These are phyloP conservation scores for Monilinia vaccinii-corymbosi DNA, from an alignment of 2,329 filamentous ascomycete genomes.

Conservation along the genomic window DNA sequence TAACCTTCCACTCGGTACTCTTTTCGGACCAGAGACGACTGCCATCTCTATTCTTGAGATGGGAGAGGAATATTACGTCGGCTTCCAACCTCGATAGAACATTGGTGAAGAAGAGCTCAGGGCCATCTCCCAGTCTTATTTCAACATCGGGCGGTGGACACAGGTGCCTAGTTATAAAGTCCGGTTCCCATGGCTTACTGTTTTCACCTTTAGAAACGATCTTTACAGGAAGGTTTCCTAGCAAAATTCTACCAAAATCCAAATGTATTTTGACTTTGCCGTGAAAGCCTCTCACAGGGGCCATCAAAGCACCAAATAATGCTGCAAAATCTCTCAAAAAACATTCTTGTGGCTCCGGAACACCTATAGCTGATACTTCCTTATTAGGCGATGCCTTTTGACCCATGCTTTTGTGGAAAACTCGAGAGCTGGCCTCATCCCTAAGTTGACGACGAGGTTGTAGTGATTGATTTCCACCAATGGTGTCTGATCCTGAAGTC, in stretches of 20 bases:
- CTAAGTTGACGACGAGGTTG: conserved; percentile 7
- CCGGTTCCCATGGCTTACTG: not conserved
- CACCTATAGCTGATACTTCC: not conserved
- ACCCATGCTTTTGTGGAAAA: conserved; percentile 23
- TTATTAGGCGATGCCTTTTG: conserved; percentile 14
- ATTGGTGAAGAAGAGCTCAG: conserved; percentile 20
- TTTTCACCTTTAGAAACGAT: conserved; percentile 11
- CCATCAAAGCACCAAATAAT: conserved; percentile 18
- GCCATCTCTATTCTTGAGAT: conserved; percentile 18
- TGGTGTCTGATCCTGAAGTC: not conserved
- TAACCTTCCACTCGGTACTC: conserved; percentile 14
- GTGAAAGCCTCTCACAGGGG: conserved; percentile 17
- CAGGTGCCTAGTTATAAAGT: not conserved
- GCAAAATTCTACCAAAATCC: conserved; percentile 26
- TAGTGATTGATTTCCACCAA: not conserved
- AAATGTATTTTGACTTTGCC: conserved; percentile 21
- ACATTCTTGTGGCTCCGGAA: conserved; percentile 8
- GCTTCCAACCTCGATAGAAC: conserved; percentile 20
- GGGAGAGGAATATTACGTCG: conserved; percentile 21
- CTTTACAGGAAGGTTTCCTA: conserved; percentile 12
- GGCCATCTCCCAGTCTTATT: not conserved
- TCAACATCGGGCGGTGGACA: not conserved
- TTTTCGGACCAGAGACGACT: conserved; percentile 20
- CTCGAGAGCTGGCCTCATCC: conserved; percentile 15
- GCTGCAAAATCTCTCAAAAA: conserved; percentile 16